These are phyloP conservation scores for Claviceps sp. DNA, from an alignment of 2,329 filamentous ascomycete species.

Conservation along the genomic window DNA sequence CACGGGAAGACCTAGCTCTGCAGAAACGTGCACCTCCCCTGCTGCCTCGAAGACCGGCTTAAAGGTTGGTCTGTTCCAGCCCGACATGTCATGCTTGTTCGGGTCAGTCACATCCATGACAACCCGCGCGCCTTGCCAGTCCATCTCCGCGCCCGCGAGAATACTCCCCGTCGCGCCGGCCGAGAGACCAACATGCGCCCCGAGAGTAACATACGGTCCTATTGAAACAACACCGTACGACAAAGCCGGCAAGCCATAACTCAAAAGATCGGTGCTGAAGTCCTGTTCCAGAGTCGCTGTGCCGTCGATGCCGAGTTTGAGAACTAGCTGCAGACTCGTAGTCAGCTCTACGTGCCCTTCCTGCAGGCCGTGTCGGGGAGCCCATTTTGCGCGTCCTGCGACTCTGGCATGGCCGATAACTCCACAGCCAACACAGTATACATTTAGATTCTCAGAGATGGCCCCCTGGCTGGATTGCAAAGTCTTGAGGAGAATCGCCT, in stretches of 20 bases:
- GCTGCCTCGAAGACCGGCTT: slow-evolving; percentile 16
- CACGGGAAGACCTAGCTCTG: slow-evolving; percentile 16
- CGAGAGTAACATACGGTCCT: slow-evolving; percentile 14
- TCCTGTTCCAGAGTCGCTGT: slow-evolving; percentile 10
- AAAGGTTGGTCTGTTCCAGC: slow-evolving; percentile 15
- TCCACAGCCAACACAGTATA: slow-evolving; percentile 6
- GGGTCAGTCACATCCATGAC: slow-evolving; percentile 14
- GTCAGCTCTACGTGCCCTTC: slow-evolving; percentile 9
- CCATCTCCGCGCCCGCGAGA: slow-evolving; percentile 18
- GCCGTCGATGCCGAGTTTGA: slow-evolving; percentile 19
- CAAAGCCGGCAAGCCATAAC: slow-evolving; percentile 13
- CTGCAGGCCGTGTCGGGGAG: slow-evolving; percentile 8
- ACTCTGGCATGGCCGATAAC: slow-evolving; percentile 1
- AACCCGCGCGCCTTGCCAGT: slow-evolving; percentile 2
- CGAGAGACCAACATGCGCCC: slow-evolving; percentile 11
- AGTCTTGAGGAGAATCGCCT: slow-evolving; percentile 2
- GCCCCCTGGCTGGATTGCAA: background rate
- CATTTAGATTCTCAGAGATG: background rate
- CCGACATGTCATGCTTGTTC: slow-evolving; percentile 8
- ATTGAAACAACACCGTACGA: slow-evolving; percentile 14
- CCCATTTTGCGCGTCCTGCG: slow-evolving; percentile 5
- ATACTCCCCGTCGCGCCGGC: slow-evolving; percentile 13
- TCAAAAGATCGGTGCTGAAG: slow-evolving; percentile 12
- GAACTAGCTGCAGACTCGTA: background rate
- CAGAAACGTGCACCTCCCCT: slow-evolving; percentile 14